Evolutionary conservation across 1,284 basidiomycete species (phyloP), one percentile per base, ranked within the genome.

Genomic region (Trichosporon coremiiforme): DNA sequence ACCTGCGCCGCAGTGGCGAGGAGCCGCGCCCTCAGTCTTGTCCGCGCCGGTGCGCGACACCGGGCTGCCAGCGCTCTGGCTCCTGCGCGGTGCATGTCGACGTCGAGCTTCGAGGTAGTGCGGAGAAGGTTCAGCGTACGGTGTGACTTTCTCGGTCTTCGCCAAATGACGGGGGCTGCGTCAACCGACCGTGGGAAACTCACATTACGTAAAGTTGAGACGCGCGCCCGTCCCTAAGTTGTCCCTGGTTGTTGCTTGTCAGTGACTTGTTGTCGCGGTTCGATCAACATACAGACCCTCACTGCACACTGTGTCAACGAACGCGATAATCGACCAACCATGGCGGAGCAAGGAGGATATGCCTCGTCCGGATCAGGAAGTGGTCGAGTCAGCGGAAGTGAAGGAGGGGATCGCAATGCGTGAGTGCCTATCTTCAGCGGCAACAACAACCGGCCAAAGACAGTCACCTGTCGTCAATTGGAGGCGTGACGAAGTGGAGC

Each of bases 361-460:
- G 71, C 72, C 29, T 81, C 79, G 12, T 83, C 81, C 15, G 80
- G 81, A 9, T 81, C 79, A 4, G 80, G 80, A 4, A 81, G 80
- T 68, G 81, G 81, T 17, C 70, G 79, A 20, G 76, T 79, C 35
- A 82, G 80, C 12, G 81, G 80, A 33, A 77, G 80, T 41, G 81
- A 83, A 65, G 78, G 78, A 5, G 71, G 73, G 29, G 80, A 82
- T 66, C 70, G 76, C 53, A 80, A 80, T 68, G 75, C 77, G 81
- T 82, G 53, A 70, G 80, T 78, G 9, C 12, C 63, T 15, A 36
- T 17, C 8, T 4, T 9, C 20, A 36, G 63, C 63, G 63, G 63
- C 63, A 64, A 64, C 63, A 45, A 64, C 63, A 45, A 64, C 31
- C 17, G 2, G 15, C 17, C 17, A 29, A 8, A 9, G 29, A n/a